A percentile compares a stretch with the other conserved stretches of the same genome.
Evolutionary conservation across 106 monocot genomes (phyloP).

Genomic region (Xerophyta viscosa): DNA sequence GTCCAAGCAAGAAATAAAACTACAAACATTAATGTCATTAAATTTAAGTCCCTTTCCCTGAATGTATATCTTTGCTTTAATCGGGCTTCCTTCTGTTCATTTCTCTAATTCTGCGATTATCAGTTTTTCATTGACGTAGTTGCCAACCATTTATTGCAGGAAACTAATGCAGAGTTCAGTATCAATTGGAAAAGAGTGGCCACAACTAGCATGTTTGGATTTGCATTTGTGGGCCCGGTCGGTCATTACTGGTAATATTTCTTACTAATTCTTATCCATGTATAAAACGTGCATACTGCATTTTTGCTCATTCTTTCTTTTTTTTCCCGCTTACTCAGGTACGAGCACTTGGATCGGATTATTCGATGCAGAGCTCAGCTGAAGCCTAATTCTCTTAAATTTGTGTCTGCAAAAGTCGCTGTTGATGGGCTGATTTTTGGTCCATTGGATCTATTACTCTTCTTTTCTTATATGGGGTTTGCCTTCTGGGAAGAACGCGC

Average conservation of each 20-base stretch:
- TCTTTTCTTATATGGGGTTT: constrained; percentile 92
- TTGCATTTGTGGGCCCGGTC: constrained; percentile 96
- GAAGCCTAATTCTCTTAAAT: constrained; percentile 70
- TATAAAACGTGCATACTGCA: too few relatives aligned
- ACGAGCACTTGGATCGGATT: constrained; percentile 73
- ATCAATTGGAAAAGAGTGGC: constrained; percentile 90
- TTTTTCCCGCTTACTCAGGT: constrained; percentile 31
- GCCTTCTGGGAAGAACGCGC: constrained; percentile 57
- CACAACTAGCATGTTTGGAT: constrained; percentile 88
- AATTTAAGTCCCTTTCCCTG: too few relatives aligned
- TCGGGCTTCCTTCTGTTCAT: too few relatives aligned
- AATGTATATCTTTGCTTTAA: too few relatives aligned
- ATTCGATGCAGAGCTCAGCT: constrained; percentile 41
- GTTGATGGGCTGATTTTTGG: constrained; percentile 81
- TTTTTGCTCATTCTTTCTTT: too few relatives aligned
- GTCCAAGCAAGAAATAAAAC: too few relatives aligned
- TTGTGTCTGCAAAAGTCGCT: constrained; percentile 79
- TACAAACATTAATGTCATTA: too few relatives aligned
- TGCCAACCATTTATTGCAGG: constrained; percentile 7
- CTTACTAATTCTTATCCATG: neutral
- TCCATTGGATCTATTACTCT: constrained; percentile 71
- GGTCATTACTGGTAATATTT: constrained; percentile 77
- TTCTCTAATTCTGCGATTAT: neutral
- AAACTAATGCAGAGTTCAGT: constrained; percentile 55
- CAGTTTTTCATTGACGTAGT: too few relatives aligned